Percentiles rank a stretch among this genome's conserved stretches.
Conservation (phyloP, 2,329 filamentous ascomycete species). For the Ophiostoma perfectum region DNA sequence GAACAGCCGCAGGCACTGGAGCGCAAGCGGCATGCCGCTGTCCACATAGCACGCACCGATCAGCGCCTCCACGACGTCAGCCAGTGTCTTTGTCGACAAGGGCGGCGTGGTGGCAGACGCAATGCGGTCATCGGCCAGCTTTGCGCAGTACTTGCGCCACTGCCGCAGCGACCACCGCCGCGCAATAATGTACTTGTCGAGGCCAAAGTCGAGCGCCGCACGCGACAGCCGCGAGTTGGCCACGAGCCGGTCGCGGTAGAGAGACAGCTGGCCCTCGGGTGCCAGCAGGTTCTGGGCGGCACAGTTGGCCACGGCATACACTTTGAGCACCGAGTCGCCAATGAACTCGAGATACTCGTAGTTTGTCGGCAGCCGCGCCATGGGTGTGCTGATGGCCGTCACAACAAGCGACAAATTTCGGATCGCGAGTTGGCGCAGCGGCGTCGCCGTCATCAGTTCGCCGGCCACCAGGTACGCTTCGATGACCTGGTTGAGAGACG, state of each 20-base stretch:
- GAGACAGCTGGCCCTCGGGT: slow-evolving; percentile 71
- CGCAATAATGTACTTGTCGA: slow-evolving; percentile 69
- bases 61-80: slow-evolving; percentile 81
- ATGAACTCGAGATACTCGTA: slow-evolving; percentile 86
- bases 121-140: neutral
- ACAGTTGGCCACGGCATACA: slow-evolving; percentile 62
- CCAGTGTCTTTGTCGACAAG: slow-evolving; percentile 72
- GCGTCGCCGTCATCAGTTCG: slow-evolving; percentile 47
- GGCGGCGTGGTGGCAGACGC: slow-evolving; percentile 28
- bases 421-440: slow-evolving; percentile 51
- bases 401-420: slow-evolving; percentile 51
- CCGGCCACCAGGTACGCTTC: slow-evolving; percentile 60
- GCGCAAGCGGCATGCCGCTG: slow-evolving; percentile 59
- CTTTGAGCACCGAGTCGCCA: slow-evolving; percentile 79
- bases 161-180: slow-evolving; percentile 61
- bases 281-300: slow-evolving; percentile 53
- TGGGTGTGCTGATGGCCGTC: slow-evolving; percentile 64
- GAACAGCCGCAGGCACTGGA: slow-evolving; percentile 61
- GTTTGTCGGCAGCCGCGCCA: slow-evolving; percentile 54
- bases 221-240: slow-evolving; percentile 68
- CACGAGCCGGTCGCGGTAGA: slow-evolving; percentile 63
- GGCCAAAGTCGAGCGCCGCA: slow-evolving; percentile 55
- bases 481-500: slow-evolving; percentile 65
- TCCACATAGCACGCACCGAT: slow-evolving; percentile 70
- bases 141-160: slow-evolving; percentile 62